A percentile compares a stretch with the other conserved stretches of the same genome.
Evolutionary conservation across 192 early-diverging fungal species (phyloP).

Genomic region (Phlyctochytrium planicorne): DNA sequence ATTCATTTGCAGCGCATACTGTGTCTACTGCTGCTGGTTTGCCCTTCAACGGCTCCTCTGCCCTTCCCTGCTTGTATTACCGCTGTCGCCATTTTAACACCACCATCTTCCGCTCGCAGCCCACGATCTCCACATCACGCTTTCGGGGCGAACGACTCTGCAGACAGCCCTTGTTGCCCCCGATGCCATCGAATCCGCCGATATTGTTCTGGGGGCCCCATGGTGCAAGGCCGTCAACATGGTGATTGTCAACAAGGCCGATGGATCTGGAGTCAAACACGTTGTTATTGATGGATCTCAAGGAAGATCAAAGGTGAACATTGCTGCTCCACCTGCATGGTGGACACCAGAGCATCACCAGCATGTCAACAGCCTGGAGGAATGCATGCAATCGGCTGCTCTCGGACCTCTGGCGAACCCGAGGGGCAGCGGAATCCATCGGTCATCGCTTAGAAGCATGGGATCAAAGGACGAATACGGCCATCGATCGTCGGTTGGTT

Average conservation of each 20-base stretch:
- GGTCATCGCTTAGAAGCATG: too few species aligned
- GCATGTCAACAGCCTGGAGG: neutral
- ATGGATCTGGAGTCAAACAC: neutral
- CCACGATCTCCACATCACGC: neutral
- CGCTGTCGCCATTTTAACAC: too few species aligned
- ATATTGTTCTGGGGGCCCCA: neutral
- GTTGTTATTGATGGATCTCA: neutral
- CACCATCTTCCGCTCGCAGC: too few species aligned
- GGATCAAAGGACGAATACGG: too few species aligned
- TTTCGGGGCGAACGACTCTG: neutral
- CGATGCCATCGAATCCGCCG: neutral
- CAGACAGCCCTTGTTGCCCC: neutral
- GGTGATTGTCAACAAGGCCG: neutral
- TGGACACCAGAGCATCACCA: neutral
- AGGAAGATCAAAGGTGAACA: neutral
- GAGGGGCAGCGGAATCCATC: too few species aligned
- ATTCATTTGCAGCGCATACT: too few species aligned
- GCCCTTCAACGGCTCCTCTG: too few species aligned
- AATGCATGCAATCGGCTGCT: neutral
- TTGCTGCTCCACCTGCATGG: neutral
- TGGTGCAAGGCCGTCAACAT: constrained; percentile 9
- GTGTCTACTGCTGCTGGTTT: too few species aligned
- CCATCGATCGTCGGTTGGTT: too few species aligned
- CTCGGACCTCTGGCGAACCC: neutral
- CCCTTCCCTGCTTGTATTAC: too few species aligned